Evolutionary conservation across 1,139 yeast species (phyloP).

Genomic region (Nadsonia commutata): DNA sequence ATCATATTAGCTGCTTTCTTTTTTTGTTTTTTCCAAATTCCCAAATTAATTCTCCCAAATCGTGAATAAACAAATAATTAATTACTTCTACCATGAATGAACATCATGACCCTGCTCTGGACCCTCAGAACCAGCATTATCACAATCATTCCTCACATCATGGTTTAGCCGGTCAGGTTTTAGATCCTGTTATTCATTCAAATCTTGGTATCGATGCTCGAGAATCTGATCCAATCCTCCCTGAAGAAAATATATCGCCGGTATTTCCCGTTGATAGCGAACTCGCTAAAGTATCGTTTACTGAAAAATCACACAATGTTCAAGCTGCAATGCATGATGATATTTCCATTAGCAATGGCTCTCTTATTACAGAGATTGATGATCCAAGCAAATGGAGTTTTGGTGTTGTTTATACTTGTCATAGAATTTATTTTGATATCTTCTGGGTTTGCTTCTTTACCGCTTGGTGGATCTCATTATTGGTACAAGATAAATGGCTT

Average conservation of each 20-base stretch:
- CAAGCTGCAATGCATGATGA: conserved; percentile 7
- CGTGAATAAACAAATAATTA: too few species aligned
- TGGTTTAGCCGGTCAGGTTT: conserved; percentile 10
- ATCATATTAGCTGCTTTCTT: too few species aligned
- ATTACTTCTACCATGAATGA: neutral
- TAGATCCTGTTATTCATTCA: conserved; percentile 15
- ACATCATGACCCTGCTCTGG: conserved; percentile 18
- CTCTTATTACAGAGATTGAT: too few species aligned
- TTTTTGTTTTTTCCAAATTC: too few species aligned
- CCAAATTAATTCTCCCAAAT: too few species aligned
- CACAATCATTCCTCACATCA: conserved; percentile 17
- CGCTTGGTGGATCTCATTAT: conserved; percentile 51
- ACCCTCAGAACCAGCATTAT: conserved; percentile 18
- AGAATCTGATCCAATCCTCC: conserved; percentile 9
- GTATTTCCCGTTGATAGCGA: conserved; percentile 1
- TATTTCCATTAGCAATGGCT: conserved; percentile 2
- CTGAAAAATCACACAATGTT: conserved; percentile 8
- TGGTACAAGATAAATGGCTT: conserved; percentile 39
- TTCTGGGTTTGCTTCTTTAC: conserved; percentile 34
- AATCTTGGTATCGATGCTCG: conserved; percentile 15
- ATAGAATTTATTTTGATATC: conserved; percentile 18
- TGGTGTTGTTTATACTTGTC: conserved; percentile 5
- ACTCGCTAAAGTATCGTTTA: conserved; percentile 2
- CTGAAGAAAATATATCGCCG: conserved; percentile 1
- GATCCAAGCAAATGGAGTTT: conserved; percentile 5